Conservation (phyloP, 345 rosid species). For the Cardamine chenopodiifolia region DNA sequence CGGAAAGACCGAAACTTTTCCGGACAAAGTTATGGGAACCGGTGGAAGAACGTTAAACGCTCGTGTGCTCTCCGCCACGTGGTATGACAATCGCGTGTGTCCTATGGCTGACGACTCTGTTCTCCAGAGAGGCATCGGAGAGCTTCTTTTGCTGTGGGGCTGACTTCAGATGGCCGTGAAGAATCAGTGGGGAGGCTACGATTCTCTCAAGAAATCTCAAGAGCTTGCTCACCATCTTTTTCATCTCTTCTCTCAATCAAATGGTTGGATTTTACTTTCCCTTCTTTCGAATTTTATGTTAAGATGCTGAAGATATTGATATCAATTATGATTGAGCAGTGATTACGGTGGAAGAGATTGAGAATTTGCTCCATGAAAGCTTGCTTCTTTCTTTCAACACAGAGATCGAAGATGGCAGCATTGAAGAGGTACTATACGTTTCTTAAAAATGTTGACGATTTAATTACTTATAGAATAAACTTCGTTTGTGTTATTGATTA, state of each 20-base stretch:
- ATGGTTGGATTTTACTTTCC: slow-evolving; percentile 37
- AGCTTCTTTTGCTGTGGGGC: slow-evolving; percentile 65
- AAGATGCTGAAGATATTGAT: not conserved
- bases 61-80: slow-evolving; percentile 14
- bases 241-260: slow-evolving; percentile 55
- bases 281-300: not conserved
- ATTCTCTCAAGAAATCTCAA: slow-evolving; percentile 54
- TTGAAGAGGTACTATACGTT: slow-evolving; percentile 57
- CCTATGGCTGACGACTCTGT: slow-evolving; percentile 11
- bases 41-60: slow-evolving; percentile 13
- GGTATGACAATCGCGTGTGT: slow-evolving; percentile 25
- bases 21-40: slow-evolving; percentile 32
- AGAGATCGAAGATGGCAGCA: slow-evolving; percentile 90
- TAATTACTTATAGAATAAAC: not conserved
- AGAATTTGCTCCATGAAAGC: slow-evolving; percentile 71
- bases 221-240: slow-evolving; percentile 50
- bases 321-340: slow-evolving; percentile 37
- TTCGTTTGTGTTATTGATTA: slow-evolving; percentile 2
- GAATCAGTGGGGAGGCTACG: slow-evolving; percentile 78
- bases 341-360: slow-evolving; percentile 63
- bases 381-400: slow-evolving; percentile 78
- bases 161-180: slow-evolving; percentile 80
- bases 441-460: not conserved
- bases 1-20: not conserved
- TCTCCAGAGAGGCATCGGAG: slow-evolving; percentile 46